phyloP scores from a whole-genome alignment of 2,329 filamentous ascomycete species.

The Penicillium sp. region DNA sequence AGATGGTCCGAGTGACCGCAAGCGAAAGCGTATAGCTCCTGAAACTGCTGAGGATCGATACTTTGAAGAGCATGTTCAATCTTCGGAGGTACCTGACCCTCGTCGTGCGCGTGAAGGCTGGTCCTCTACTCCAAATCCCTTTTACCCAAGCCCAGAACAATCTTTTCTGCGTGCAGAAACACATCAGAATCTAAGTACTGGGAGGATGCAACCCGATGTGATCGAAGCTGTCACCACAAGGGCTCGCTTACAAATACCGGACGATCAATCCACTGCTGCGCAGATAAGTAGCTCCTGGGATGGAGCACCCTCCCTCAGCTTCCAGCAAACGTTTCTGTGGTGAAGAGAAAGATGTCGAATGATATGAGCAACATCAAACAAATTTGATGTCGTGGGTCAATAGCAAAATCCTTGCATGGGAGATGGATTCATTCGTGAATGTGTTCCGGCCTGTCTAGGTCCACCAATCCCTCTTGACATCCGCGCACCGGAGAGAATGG shows the following conservation, averaged over 20 bases:
- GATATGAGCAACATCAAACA: neutral
- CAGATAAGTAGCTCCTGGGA: slow-evolving; percentile 30
- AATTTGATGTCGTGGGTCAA: too few species aligned
- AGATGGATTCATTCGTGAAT: too few species aligned
- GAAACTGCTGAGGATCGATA: neutral
- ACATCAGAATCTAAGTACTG: neutral
- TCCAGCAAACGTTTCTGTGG: slow-evolving; percentile 40
- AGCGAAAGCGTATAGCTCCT: neutral
- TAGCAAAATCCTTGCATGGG: too few species aligned
- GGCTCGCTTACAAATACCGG: neutral
- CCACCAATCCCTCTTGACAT: neutral
- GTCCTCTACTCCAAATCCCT: neutral
- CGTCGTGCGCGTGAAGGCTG: neutral
- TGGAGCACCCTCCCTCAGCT: slow-evolving; percentile 33
- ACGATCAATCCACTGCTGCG: neutral
- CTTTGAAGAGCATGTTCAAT: too few species aligned
- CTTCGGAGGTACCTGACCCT: neutral
- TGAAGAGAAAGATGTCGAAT: slow-evolving; percentile 9
- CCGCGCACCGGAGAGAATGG: neutral
- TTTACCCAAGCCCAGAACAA: neutral
- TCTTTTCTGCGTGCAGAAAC: neutral
- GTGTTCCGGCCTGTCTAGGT: too few species aligned
- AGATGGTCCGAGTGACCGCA: neutral
- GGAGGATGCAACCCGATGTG: neutral
- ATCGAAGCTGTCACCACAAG: too few species aligned